Evolutionary conservation across 345 rosid species (phyloP), one percentile per base, ranked within the genome.

Genomic region (Psidium guajava): DNA sequence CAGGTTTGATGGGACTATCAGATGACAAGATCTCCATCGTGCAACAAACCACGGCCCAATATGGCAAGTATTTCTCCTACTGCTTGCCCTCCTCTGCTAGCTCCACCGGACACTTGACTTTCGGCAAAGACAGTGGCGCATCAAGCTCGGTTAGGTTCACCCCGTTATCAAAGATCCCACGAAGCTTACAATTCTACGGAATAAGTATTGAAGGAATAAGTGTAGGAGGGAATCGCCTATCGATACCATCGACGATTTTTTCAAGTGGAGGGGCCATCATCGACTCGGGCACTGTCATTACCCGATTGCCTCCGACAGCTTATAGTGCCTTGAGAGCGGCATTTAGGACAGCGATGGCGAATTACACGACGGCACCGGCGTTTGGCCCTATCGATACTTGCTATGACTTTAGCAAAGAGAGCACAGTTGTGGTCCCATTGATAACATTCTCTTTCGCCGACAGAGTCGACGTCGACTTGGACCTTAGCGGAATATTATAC

Each of bases 221-320:
- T n/a, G 87, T 89, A 6, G 89, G 85, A 8, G 90, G 89, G 32
- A 42, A n/a, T 13, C 77, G 6, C 11, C 80, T 91, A 24, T 36
- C 84, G 1, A n/a, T 90, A 10, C 50, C 81, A 2, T 52, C 42
- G 2, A 86, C 87, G 0, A 28, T 82, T 32, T 87, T 82, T 40
- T 47, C 86, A 0, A 54, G 22, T 2, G 44, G 84, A 3, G 87
- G 88, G 0, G 52, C 88, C 4, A 42, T 88, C 42, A 85, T 90
- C 25, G 91, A 90, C 74, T 90, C 91, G 1, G 91, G 91, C 54
- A 87, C 89, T 7, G 85, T 82, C 42, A 86, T 89, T 54, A 82
- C 87, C 25, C 80, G 88, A 10, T 27, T 90, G 54, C 91, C 87
- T 12, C 90, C 89, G 13, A 73, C 87, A 2, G 91, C 86, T 0